Conservation (phyloP, 352 stramenopile genomes). For the Globisporangium nunn region DNA sequence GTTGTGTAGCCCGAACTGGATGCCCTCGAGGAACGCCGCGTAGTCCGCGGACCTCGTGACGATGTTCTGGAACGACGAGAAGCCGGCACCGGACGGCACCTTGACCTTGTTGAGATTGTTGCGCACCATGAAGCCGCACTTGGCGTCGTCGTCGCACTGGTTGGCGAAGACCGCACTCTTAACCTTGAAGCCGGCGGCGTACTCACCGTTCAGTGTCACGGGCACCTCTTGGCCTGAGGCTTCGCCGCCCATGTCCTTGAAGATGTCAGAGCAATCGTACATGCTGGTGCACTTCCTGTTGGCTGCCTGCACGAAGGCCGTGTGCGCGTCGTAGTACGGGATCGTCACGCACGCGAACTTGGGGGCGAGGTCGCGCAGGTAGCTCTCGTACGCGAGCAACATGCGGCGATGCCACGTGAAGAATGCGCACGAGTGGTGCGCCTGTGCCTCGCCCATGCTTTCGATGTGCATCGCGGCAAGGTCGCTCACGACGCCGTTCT, state of each 20-base stretch:
- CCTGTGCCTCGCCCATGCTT: slow-evolving; percentile 36
- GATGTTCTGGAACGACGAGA: slow-evolving; percentile 40
- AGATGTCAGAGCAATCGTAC: slow-evolving; percentile 62
- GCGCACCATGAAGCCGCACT: slow-evolving; percentile 32
- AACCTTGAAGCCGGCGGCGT: slow-evolving; percentile 23
- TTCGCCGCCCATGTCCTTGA: slow-evolving; percentile 18
- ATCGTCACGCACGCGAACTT: slow-evolving; percentile 62
- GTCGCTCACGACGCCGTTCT: slow-evolving; percentile 34
- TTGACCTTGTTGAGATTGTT: slow-evolving; percentile 29
- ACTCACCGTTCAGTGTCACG: slow-evolving; percentile 23
- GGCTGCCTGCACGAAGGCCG: slow-evolving; percentile 40
- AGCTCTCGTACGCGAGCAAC: slow-evolving; percentile 55
- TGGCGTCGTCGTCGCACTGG: slow-evolving; percentile 34
- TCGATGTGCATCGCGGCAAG: slow-evolving; percentile 45
- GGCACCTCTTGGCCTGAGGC: slow-evolving; percentile 24
- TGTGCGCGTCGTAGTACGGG: slow-evolving; percentile 76
- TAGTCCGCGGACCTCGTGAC: slow-evolving; percentile 50
- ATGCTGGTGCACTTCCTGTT: slow-evolving; percentile 46
- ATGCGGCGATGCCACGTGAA: slow-evolving; percentile 64
- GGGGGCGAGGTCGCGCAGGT: slow-evolving; percentile 43
- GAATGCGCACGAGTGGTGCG: slow-evolving; percentile 48
- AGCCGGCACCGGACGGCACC: slow-evolving; percentile 43
- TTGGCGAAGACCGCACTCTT: slow-evolving; percentile 23
- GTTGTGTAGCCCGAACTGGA: slow-evolving; percentile 61
- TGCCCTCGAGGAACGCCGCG: slow-evolving; percentile 40